Base-by-base conservation (phyloP, 768 basidiomycete genomes). In the Rickenella mellea region DNA sequence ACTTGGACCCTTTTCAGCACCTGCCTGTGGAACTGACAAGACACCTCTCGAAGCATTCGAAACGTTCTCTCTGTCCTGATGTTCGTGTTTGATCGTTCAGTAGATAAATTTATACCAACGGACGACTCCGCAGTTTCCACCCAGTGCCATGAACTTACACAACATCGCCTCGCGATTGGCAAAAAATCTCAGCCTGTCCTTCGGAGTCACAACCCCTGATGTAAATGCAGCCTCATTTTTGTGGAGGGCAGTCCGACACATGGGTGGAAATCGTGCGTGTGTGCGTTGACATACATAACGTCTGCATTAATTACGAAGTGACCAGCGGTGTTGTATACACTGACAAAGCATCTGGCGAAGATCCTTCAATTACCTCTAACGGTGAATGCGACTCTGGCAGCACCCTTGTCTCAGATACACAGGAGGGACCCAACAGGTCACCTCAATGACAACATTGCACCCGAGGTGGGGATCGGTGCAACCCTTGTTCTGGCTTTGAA, bases 181-280 rank as follows among this genome's bases (percentile, higher is more conserved):
- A 5, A 73, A 69, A 47, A 66, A 62, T 40, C 52, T 86, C 47
- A 60, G 76, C 42, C 53, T 59, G 14, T 53, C 56, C 2, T 86
- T 79, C 57, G 73, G 71, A 15, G 61, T 92, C 12, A 56, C 59
- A 39, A 77, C 79, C 5, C 88, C 91, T 4, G 85, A 87, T 54
- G 61, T 71, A 48, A 94, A 93, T 55, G 72, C 72, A 2, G 77
- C 78, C 7, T 83, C 83, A 1, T 60, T 91, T 15, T 67, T 91
- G 27, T 94, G 90, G 90, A 71, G 84, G 12, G 67, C 79, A 2
- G 70, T 82, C 17, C 71, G 76, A 43, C 66, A 68, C 10, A 64
- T 93, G 41, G 74, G 78, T 39, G 80, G 86, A 29, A 79, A 78
- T 42, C 84, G 90, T 93, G 62, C 38, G 89, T 74, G 39, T 29